Base-by-base conservation (phyloP, 495 filamentous ascomycete genomes). In the Venustampulla echinocandica region DNA sequence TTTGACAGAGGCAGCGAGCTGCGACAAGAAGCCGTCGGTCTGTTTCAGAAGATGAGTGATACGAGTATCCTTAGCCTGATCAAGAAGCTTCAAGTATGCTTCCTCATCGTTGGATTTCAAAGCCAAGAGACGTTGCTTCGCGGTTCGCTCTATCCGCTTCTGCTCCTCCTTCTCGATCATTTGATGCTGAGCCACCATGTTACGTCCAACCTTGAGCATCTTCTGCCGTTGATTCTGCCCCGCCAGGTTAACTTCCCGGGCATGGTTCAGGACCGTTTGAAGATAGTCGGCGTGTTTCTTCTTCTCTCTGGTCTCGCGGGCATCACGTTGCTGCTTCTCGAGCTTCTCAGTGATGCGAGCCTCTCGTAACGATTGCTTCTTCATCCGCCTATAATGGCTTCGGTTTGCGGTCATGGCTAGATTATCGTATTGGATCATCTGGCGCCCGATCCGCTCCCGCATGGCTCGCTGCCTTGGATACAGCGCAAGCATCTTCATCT, bases 101-200 rank as follows among this genome's bases (percentile, higher is more conserved):
- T 95, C 92, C 71, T 98, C 92, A 65, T 98, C 90, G 79, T 98
- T 94, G 55, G 90, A 89, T 68, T 94, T 97, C 65, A 98, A 71
- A 23, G 93, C 93, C 66, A 95, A 88, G 32, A 98, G 85, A 96
- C 92, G 93, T 66, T 97, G 92, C 69, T 96, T 97, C 23, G 92
- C 92, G 11, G 90, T 98, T 45, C 93, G 76, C 65, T 98, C 92
- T 53, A 97, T 80, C 50, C 92, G 82, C 67, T 92, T 94, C 73
- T 96, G 90, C 69, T 98, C 92, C 69, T 98, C 92, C 63, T 95
- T 95, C 65, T 97, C 92, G 64, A 97, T 96, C 63, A 89, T 82
- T 66, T 90, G 85, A 58, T 98, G 92, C 27, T 94, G 88, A 33
- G 73, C 60, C 24, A 85, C 67, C 86, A 95, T 95, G 64, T 85